Evolutionary conservation across 495 filamentous ascomycete genomes (phyloP).

Genomic region (Hamigera avellanea): DNA sequence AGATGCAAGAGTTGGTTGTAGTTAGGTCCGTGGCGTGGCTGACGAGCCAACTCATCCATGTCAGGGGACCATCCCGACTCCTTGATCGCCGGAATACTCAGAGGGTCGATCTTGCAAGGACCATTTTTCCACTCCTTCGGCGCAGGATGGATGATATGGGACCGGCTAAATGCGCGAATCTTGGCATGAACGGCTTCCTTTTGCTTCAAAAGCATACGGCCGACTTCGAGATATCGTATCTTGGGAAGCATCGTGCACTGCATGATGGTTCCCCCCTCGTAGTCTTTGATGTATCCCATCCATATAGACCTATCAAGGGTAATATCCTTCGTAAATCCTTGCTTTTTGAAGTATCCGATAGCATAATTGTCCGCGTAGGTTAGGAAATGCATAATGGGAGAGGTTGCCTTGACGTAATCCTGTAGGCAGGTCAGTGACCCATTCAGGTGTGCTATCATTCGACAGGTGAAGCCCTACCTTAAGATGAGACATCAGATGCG

Average conservation of each 20-base stretch:
- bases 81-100: slow-evolving; percentile 71
- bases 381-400: slow-evolving; percentile 94
- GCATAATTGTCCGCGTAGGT: slow-evolving; percentile 99
- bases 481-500: slow-evolving; percentile 93
- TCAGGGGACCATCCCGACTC: slow-evolving; percentile 89
- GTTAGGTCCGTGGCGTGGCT: slow-evolving; percentile 95
- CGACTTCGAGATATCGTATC: slow-evolving; percentile 85
- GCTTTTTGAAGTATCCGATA: slow-evolving; percentile 98
- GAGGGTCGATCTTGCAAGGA: slow-evolving; percentile 59
- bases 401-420: slow-evolving; percentile 96
- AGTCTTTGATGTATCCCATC: slow-evolving; percentile 99
- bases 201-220: slow-evolving; percentile 94
- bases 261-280: slow-evolving; percentile 98
- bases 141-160: slow-evolving; percentile 74
- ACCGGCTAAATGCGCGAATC: slow-evolving; percentile 82
- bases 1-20: slow-evolving; percentile 88
- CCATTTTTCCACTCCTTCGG: slow-evolving; percentile 78
- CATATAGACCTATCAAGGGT: slow-evolving; percentile 79
- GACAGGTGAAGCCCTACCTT: slow-evolving; percentile 51
- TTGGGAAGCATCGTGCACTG: slow-evolving; percentile 95
- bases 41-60: slow-evolving; percentile 93
- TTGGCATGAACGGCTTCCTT: slow-evolving; percentile 91
- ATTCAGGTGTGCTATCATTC: neutral
- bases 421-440: slow-evolving; percentile 12
- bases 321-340: slow-evolving; percentile 98